Evolutionary conservation across 768 basidiomycete species (phyloP).

Genomic region (Amanita brunnescens): DNA sequence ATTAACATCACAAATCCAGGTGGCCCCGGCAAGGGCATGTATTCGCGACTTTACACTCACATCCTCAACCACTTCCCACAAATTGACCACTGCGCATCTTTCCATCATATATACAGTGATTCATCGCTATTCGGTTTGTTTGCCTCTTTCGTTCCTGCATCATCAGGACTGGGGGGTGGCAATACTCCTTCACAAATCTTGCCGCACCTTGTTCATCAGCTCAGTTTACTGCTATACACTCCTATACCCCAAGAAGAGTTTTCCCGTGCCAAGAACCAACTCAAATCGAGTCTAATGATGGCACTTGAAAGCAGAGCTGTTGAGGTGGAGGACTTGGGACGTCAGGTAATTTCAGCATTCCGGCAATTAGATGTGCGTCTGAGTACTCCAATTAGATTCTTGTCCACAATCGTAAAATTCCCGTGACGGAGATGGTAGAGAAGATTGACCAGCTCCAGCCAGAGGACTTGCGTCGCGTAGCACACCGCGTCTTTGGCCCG

Average conservation of each 20-base stretch:
- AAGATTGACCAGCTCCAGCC: constrained; percentile 73
- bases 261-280: constrained; percentile 86
- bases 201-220: constrained; percentile 80
- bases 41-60: constrained; percentile 91
- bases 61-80: constrained; percentile 92
- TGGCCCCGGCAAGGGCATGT: constrained; percentile 99
- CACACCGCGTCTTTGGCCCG: constrained; percentile 63
- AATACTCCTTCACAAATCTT: constrained; percentile 67
- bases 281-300: constrained; percentile 91
- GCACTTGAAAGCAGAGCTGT: constrained; percentile 81
- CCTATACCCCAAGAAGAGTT: constrained; percentile 63
- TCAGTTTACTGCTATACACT: constrained; percentile 71
- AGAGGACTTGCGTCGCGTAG: constrained; percentile 67
- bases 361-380: not conserved
- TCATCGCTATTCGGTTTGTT: constrained; percentile 90
- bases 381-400: constrained; percentile 44
- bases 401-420: constrained; percentile 79
- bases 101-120: constrained; percentile 97
- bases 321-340: constrained; percentile 83
- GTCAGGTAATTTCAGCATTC: constrained; percentile 48
- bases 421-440: constrained; percentile 84
- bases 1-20: constrained; percentile 31
- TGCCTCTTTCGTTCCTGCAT: constrained; percentile 70
- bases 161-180: constrained; percentile 44
- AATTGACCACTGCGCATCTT: constrained; percentile 91